Base-by-base conservation (phyloP, 192 early-diverging fungal genomes). In the Podila clonocystis region DNA sequence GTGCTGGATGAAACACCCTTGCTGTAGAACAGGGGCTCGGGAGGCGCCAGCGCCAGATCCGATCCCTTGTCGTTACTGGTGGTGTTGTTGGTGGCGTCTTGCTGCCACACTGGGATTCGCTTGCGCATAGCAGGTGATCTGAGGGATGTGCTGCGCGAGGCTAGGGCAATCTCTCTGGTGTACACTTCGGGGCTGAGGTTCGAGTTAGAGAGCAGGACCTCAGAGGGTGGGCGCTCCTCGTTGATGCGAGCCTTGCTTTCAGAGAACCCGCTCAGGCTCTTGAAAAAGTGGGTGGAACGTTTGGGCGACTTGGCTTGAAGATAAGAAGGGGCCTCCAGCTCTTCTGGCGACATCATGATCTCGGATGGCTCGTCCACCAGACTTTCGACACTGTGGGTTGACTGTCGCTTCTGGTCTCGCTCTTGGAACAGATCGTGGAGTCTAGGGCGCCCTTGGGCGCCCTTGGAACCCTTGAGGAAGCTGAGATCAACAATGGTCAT, bases 21-120 rank as follows among this genome's bases (percentile, higher is more conserved):
- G 45, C 62, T 80, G 59, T 73, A 73, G 34, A 80, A 80, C 45
- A 80, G 28, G 0, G 77, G 77, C 62, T 60, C 67, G n/a, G 77
- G 77, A 22, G 77, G 75, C 19, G 50, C 75, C 49, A 78, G 59
- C 26, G 69, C 59, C 59, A 61, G 12, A 55, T 24, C 52, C 20
- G 24, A 55, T 7, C 52, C 52, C 8, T 24, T 55, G 9, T 11
- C 24, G 20, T 55, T 52, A 6, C 19, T 55, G 52, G 12, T 55
- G 2, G 24, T 7, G 52, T 22, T 55, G 52, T 55, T 26, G 22
- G 22, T 24, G 52, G 12, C 2, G 22, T 62, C 33, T 3, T 48
- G 59, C 2, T 48, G 50, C 73, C 66, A 68, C 28, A 61, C n/a
- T 13, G 75, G 63, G 8, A 65, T 22, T 13, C 31, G 50, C 9